These are phyloP conservation scores for Metschnikowia proteae DNA, from an alignment of 805 yeast species.

Conservation along the genomic window DNA sequence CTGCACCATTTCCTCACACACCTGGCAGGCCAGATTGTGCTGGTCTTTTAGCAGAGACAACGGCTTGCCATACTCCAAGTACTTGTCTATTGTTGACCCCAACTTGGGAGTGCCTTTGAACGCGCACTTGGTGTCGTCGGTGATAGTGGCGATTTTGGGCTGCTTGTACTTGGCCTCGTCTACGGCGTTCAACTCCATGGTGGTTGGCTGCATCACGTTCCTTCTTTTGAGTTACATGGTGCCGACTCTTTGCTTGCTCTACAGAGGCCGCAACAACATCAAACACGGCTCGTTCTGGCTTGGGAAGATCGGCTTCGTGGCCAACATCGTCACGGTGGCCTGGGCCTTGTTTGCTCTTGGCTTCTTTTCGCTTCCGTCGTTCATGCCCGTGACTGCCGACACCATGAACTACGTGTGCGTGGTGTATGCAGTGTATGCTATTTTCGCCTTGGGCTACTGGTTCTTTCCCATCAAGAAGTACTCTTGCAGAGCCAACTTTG, in stretches of 20 bases:
- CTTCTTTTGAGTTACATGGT: slow-evolving; percentile 35
- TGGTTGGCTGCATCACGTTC: slow-evolving; percentile 37
- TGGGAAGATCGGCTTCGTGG: slow-evolving; percentile 34
- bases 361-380: slow-evolving; percentile 37
- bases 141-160: slow-evolving; percentile 36
- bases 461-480: slow-evolving; percentile 38
- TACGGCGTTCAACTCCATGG: slow-evolving; percentile 41
- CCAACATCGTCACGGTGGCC: slow-evolving; percentile 30
- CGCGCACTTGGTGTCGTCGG: slow-evolving; percentile 37
- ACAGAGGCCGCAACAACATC: slow-evolving; percentile 36
- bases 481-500: slow-evolving; percentile 37
- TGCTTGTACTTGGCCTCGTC: slow-evolving; percentile 33
- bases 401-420: slow-evolving; percentile 29
- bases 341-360: slow-evolving; percentile 39
- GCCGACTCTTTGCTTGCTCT: slow-evolving; percentile 33
- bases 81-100: slow-evolving; percentile 35
- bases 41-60: slow-evolving; percentile 44
- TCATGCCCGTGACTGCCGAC: slow-evolving; percentile 26
- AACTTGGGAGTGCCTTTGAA: slow-evolving; percentile 37
- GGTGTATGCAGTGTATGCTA: slow-evolving; percentile 28
- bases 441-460: slow-evolving; percentile 39
- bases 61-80: slow-evolving; percentile 40
- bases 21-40: slow-evolving; percentile 43
- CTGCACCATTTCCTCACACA: slow-evolving; percentile 39
- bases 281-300: slow-evolving; percentile 42